These are phyloP conservation scores for Lichtheimia hyalospora DNA, from an alignment of 371 early-diverging fungal species.

Conservation along the genomic window DNA sequence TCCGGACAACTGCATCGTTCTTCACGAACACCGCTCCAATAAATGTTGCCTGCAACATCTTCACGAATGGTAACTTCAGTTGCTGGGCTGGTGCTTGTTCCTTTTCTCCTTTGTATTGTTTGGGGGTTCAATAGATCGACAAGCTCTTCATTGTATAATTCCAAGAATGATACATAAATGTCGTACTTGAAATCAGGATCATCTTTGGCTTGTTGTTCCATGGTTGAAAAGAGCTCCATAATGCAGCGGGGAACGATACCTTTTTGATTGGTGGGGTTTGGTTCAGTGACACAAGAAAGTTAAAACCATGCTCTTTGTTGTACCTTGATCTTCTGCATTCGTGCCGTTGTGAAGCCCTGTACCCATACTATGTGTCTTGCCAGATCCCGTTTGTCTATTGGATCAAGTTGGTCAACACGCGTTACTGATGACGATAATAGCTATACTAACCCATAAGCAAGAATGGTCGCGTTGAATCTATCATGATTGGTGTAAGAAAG, in stretches of 20 bases:
- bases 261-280: slow-evolving; percentile 7
- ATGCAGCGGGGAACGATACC: slow-evolving; percentile 92
- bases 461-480: slow-evolving; percentile 86
- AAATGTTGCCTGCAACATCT: slow-evolving; percentile 88
- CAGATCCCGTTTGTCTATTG: slow-evolving; percentile 51
- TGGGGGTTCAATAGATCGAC: slow-evolving; percentile 77
- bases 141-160: slow-evolving; percentile 98
- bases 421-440: not conserved
- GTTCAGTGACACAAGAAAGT: not conserved
- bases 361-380: slow-evolving; percentile 60
- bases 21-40: slow-evolving; percentile 90
- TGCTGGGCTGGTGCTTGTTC: not conserved
- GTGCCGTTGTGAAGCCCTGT: slow-evolving; percentile 41
- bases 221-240: slow-evolving; percentile 54
- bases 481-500: not conserved
- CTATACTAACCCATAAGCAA: slow-evolving; percentile 91
- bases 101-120: slow-evolving; percentile 11
- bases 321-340: slow-evolving; percentile 32
- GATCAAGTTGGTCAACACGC: not conserved
- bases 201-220: slow-evolving; percentile 28
- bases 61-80: slow-evolving; percentile 76
- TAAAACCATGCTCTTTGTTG: not conserved
- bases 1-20: slow-evolving; percentile 71
- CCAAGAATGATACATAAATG: slow-evolving; percentile 82
- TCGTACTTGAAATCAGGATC: slow-evolving; percentile 48